Percentiles rank a stretch among this genome's conserved stretches.
Conservation (phyloP, 1,284 basidiomycete species). For the Ceratobasidium sp. region DNA sequence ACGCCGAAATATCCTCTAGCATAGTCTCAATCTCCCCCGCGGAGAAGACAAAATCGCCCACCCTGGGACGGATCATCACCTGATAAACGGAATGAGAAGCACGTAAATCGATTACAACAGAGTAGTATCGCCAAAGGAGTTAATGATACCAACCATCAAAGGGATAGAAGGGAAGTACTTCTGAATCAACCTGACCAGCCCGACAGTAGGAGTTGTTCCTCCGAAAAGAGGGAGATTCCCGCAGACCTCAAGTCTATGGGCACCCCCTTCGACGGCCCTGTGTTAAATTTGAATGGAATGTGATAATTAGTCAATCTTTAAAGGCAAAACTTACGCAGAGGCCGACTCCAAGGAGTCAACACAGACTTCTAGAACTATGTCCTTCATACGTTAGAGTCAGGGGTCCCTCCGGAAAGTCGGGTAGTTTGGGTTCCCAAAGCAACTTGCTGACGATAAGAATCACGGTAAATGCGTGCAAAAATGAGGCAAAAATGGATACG, state of each 20-base stretch:
- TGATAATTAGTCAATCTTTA: too few species aligned
- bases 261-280: slow-evolving; percentile 71
- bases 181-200: slow-evolving; percentile 65
- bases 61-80: slow-evolving; percentile 78
- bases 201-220: slow-evolving; percentile 76
- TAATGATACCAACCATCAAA: slow-evolving; percentile 64
- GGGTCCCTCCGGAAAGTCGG: neutral
- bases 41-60: slow-evolving; percentile 76
- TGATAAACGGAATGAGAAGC: slow-evolving; percentile 47
- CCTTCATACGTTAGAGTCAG: slow-evolving; percentile 2
- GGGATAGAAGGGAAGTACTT: slow-evolving; percentile 57
- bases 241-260: slow-evolving; percentile 79
- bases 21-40: slow-evolving; percentile 69
- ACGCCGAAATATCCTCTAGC: slow-evolving; percentile 68
- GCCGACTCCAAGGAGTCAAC: slow-evolving; percentile 44
- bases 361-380: slow-evolving; percentile 41
- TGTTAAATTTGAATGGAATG: neutral
- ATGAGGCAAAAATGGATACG: too few species aligned
- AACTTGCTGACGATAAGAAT: neutral
- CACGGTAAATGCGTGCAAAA: too few species aligned
- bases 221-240: slow-evolving; percentile 71
- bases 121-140: slow-evolving; percentile 1
- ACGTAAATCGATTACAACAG: slow-evolving; percentile 22
- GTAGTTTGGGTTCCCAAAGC: neutral
- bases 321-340: slow-evolving; percentile 24